Evolutionary conservation across 345 rosid species (phyloP).

Genomic region (Arabis alpina): DNA sequence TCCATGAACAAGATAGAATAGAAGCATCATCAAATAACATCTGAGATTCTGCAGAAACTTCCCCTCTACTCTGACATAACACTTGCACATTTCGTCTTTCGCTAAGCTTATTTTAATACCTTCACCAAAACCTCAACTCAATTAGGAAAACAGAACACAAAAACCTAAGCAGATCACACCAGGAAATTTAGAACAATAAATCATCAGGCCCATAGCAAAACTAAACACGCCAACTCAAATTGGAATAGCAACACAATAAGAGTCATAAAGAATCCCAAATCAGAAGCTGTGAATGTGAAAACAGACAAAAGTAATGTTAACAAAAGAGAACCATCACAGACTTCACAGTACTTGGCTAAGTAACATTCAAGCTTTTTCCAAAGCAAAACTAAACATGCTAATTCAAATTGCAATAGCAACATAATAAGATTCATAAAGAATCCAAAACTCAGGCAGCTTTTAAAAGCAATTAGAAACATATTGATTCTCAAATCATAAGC

Average conservation of each 20-base stretch:
- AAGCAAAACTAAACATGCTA: no score
- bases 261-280: background rate
- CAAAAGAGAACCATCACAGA: no score
- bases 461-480: no score
- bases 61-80: slow-evolving; percentile 33
- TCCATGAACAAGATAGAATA: slow-evolving; percentile 51
- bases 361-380: no score
- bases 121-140: slow-evolving; percentile 30
- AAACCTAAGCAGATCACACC: background rate
- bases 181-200: background rate
- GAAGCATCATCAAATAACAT: slow-evolving; percentile 39
- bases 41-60: slow-evolving; percentile 29
- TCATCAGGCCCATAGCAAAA: background rate
- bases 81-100: slow-evolving; percentile 30
- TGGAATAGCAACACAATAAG: background rate
- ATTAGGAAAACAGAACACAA: background rate
- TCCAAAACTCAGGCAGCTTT: no score
- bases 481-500: no score
- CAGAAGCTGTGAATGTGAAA: background rate
- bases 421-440: no score
- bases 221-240: background rate
- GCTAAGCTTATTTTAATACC: slow-evolving; percentile 30
- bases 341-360: no score
- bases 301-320: background rate
- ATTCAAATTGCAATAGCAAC: no score